phyloP scores from a whole-genome alignment of 768 basidiomycete species.

The Tricholoma furcatifolium region DNA sequence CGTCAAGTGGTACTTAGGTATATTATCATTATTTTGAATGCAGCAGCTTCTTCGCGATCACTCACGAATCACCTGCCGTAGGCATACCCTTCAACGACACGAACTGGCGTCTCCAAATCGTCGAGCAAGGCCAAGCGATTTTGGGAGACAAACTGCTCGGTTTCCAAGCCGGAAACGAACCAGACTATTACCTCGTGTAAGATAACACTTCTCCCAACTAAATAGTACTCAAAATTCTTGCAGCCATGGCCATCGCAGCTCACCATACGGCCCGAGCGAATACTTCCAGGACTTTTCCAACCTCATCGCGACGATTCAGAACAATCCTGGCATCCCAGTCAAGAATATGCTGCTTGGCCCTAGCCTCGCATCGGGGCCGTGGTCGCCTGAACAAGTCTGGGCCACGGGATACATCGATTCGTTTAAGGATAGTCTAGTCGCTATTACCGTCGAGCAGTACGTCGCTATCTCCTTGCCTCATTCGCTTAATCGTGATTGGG shows the following conservation, averaged over 20 bases:
- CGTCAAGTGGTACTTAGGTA: conserved; percentile 66
- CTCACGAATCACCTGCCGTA: conserved; percentile 7
- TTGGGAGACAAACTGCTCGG: conserved; percentile 68
- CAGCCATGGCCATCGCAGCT: conserved; percentile 22
- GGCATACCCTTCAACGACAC: conserved; percentile 69
- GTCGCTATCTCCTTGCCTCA: conserved; percentile 10
- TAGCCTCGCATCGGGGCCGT: conserved; percentile 54
- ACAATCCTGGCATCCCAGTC: conserved; percentile 32
- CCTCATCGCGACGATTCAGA: conserved; percentile 37
- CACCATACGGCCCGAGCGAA: conserved; percentile 31
- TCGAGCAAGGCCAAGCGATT: conserved; percentile 56
- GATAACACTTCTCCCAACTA: not conserved
- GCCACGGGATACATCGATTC: conserved; percentile 47
- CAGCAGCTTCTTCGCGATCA: not conserved
- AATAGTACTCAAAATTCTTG: not conserved
- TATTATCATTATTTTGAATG: not conserved
- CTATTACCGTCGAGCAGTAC: conserved; percentile 57
- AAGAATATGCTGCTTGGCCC: conserved; percentile 58
- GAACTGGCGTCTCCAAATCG: conserved; percentile 52
- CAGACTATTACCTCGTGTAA: conserved; percentile 62
- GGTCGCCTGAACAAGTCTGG: conserved; percentile 48
- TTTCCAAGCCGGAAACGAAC: conserved; percentile 74
- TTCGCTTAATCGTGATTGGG: not conserved
- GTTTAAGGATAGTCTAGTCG: conserved; percentile 40
- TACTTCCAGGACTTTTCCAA: conserved; percentile 51